Evolutionary conservation across 73 alveolate genomes (phyloP), one percentile per base, ranked within the genome.

Genomic region (Durusdinium trenchii): DNA sequence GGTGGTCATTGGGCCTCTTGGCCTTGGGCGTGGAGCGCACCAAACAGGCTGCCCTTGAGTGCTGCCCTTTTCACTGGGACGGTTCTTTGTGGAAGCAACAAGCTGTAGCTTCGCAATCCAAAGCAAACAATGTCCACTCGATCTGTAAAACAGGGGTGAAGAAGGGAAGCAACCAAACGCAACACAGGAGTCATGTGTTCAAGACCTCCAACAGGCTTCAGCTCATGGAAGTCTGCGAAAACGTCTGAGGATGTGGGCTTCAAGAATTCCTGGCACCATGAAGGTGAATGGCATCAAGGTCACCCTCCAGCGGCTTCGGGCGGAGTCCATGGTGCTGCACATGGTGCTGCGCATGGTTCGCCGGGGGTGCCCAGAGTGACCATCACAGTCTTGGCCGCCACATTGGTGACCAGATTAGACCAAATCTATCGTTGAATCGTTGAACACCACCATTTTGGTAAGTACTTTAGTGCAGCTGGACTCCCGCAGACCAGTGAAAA

Each of bases 281-380:
- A 73, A 47, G 93, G 93, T n/a, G 93, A 32, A 83, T 83, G 93
- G 93, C 93, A 83, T 36, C 52, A 83, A 3, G 93, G 93, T n/a
- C 93, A 48, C 20, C 90, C 45, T 14, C 90, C 90, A 4, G 69
- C 30, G 43, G 38, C 35, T 3, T 28, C 38, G n/a, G 38, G 2
- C 38, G 20, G 16, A 12, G 28, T 14, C 3, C 57, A 42, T 42
- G 47, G 38, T 3, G 40, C 5, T 1, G n/a, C 10, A 51, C 85
- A 42, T 40, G 85, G 23, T 45, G 61, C 62, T 10, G n/a, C 10
- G 16, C 64, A 79, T 47, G 67, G n/a, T 54, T 54, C 64, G 28
- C 9, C 64, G 64, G 64, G 28, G 64, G 64, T 9, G 9, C 64
- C 64, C 64, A 54, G 28, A 20, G 64, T 20, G 9, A 9, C 64